A percentile compares a stretch with the other conserved stretches of the same genome.
Conservation (phyloP, 2,329 filamentous ascomycete species). For the Diaporthe sp. region DNA sequence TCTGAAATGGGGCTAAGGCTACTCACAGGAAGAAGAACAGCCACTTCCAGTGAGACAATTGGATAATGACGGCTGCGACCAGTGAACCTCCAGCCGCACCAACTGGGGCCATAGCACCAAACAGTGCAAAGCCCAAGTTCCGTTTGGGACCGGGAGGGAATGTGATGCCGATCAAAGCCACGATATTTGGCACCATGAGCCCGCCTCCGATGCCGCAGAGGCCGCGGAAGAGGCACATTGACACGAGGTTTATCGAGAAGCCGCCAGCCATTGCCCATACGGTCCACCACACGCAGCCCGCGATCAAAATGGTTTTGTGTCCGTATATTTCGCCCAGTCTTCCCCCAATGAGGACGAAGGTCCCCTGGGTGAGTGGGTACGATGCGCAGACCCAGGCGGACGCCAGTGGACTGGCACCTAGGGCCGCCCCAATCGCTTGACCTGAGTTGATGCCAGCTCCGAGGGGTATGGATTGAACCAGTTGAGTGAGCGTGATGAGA, state of each 20-base stretch:
- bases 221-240: constrained; percentile 14
- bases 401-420: no score
- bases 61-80: neutral
- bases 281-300: constrained; percentile 21
- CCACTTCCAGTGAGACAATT: neutral
- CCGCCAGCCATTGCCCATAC: constrained; percentile 34
- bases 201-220: constrained; percentile 38
- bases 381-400: no score
- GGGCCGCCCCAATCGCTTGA: no score
- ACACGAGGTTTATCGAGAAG: neutral
- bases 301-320: constrained; percentile 35
- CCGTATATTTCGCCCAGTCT: constrained; percentile 36
- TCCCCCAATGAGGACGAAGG: no score
- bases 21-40: constrained; percentile 8
- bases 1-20: no score
- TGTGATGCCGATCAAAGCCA: constrained; percentile 23
- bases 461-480: no score
- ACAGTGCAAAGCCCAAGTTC: constrained; percentile 34
- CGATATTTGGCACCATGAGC: constrained; percentile 35
- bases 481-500: no score
- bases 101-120: constrained; percentile 38
- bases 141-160: constrained; percentile 30
- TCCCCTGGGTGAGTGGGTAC: no score
- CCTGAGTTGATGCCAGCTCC: no score
- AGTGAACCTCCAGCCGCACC: constrained; percentile 33